Conservation (phyloP, 148 eudicot species). For the Diospyros kaki region DNA sequence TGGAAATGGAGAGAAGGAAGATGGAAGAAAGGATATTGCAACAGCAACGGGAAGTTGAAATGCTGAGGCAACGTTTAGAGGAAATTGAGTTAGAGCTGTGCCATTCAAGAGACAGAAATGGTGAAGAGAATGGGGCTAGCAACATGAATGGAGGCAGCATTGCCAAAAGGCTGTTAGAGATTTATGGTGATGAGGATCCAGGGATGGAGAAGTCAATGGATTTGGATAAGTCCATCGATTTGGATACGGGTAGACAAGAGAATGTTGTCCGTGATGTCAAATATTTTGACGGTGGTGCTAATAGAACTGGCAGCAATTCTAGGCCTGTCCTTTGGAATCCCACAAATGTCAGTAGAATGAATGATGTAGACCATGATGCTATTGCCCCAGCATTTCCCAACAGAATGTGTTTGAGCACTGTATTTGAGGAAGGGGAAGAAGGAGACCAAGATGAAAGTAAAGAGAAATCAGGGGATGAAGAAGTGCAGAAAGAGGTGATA, state of each 20-base stretch:
- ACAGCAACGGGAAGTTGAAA: constrained; percentile 72
- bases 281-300: constrained; percentile 25
- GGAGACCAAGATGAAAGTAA: constrained; percentile 40
- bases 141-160: constrained; percentile 48
- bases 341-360: constrained; percentile 3
- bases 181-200: constrained; percentile 61
- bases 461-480: constrained; percentile 47
- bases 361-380: constrained; percentile 12
- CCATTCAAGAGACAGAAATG: constrained; percentile 51
- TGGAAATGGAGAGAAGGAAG: constrained; percentile 72
- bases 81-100: constrained; percentile 73
- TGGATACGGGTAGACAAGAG: constrained; percentile 62
- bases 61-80: constrained; percentile 67
- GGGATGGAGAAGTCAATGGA: constrained; percentile 97
- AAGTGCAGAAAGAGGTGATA: constrained; percentile 82
- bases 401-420: constrained; percentile 66
- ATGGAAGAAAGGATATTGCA: constrained; percentile 73
- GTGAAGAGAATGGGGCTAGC: constrained; percentile 28
- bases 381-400: constrained; percentile 27
- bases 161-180: constrained; percentile 55
- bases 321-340: constrained; percentile 12
- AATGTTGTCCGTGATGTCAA: constrained; percentile 35
- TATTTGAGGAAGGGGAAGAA: constrained; percentile 82
- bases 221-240: constrained; percentile 40
- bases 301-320: constrained; percentile 6